Evolutionary conservation across 2,329 filamentous ascomycete species (phyloP), one percentile per base, ranked within the genome.

Genomic region (Trichophyton verrucosum): DNA sequence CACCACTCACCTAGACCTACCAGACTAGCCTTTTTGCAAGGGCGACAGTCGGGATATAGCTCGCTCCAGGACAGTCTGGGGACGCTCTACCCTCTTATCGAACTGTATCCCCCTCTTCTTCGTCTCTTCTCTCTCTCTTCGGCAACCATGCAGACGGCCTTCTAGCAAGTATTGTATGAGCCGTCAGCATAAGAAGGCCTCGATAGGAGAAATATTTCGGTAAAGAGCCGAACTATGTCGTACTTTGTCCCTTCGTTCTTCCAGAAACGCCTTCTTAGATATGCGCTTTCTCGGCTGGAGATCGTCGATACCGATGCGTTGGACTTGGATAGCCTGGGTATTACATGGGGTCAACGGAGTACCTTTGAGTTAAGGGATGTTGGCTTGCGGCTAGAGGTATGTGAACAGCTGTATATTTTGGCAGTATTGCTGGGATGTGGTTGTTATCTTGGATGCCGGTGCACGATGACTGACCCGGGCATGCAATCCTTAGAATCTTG

Each of bases 311-410:
- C 89, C 61, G 87, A 95, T 70, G 86, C 88, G 11, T 78, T 96
- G 66, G 88, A 96, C 69, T 81, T 94, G 64, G 90, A 94, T 65
- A 89, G 90, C 66, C 77, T 97, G 64, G 90, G 95, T 67, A 83
- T 96, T 66, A 86, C 85, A 53, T 83, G 89, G 74, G 94, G 94
- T 38, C 86, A 86, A 72, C 86, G 86, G 66, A 94, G 64, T 46
- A 86, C 88, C 0, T 81, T 96, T 51, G 91, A 96, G 73, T 86
- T 96, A 67, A 85, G 86, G 67, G 87, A 97, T 80, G 87, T 96
- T 61, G 89, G 87, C 1, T 77, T 96, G 65, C 87, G 86, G 71
- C 76, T 91, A 62, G 82, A 89, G 79, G 90, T 89, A 78, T 67
- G 78, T 51, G 9, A 6, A 27, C 6, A 30, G 27, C 27, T 7